Base-by-base conservation (phyloP, 148 eudicot genomes). In the Bassia scoparia region DNA sequence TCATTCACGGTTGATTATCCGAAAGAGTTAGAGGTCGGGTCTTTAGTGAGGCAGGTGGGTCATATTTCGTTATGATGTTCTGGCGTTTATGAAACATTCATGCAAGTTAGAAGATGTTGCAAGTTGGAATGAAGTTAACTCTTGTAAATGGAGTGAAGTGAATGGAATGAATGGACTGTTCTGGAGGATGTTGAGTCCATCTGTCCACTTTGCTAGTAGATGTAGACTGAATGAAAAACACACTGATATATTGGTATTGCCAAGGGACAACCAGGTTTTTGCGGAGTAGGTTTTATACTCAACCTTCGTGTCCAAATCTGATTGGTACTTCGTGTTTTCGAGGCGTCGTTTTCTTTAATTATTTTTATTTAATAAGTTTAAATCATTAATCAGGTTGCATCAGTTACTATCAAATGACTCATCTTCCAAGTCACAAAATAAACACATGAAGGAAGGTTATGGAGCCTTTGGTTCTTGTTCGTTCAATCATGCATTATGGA, bases 31-130 rank as follows among this genome's bases (percentile, higher is more conserved):
- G 23, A 53, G 49, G 61, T 54, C 29, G 59, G 48, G 35, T 41
- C 43, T 18, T 34, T n/a, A n/a, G 30, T 34, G 48, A 53, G 62
- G 44, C 73, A 70, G 76, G 76, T 53, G 76, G 56, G 76, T 61
- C 59, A 73, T 59, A 50, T 44, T 21, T 33, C 46, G 46, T 61
- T 44, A 31, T 26, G n/a, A 17, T 50, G 54, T 58, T 43, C 31
- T 44, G 67, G 23, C 54, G 2, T 61, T 61, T 17, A 56, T 33
- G 23, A 11, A 11, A 61, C 24, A 13, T 20, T 38, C 29, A 35
- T 7, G 52, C n/a, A 44, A 21, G 13, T 62, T 14, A 34, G 61
- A 20, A 11, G 67, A 33, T 63, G 68, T 56, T 6, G 53, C 53
- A 49, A 15, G 53, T 49, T 31, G 21, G n/a, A 15, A 43, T 9